Percentiles rank a stretch among this genome's conserved stretches.
Evolutionary conservation across 139 green algal genomes (phyloP).

Genomic region (Bryopsis sp.): DNA sequence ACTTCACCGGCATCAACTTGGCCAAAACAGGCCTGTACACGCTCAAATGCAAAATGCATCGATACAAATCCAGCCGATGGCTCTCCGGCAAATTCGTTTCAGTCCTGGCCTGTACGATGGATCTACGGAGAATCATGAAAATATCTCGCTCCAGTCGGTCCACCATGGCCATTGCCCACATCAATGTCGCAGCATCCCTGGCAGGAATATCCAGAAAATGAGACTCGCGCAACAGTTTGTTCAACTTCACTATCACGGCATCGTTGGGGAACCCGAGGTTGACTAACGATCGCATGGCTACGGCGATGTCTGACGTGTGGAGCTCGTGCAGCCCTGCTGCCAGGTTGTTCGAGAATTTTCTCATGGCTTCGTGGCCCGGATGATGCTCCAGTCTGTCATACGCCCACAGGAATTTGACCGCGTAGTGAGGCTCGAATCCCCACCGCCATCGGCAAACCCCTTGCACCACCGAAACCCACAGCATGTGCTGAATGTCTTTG

Average conservation of each 20-base stretch:
- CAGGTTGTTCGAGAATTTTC: neutral
- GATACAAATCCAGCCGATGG: conserved; percentile 6
- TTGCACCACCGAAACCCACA: neutral
- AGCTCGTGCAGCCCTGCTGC: neutral
- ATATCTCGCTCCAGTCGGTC: neutral
- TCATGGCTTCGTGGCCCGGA: neutral
- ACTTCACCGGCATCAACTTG: neutral
- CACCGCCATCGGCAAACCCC: neutral
- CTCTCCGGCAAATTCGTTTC: neutral
- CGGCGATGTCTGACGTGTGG: neutral
- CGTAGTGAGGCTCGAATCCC: neutral
- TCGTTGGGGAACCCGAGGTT: neutral
- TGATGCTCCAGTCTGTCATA: neutral
- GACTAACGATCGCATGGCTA: neutral
- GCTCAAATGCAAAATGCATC: conserved; percentile 3
- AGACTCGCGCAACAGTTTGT: neutral
- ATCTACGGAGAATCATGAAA: neutral
- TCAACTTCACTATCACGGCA: neutral
- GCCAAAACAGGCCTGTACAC: conserved; percentile 5
- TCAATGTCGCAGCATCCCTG: conserved; percentile 1
- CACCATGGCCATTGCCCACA: neutral
- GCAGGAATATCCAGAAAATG: neutral
- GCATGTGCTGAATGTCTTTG: conserved; percentile 7
- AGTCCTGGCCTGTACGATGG: neutral
- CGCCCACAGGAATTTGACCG: conserved; percentile 5